Percentiles rank a stretch among this genome's conserved stretches.
Conservation (phyloP, 192 early-diverging fungal species). For the Neocallimastix lanati region DNA sequence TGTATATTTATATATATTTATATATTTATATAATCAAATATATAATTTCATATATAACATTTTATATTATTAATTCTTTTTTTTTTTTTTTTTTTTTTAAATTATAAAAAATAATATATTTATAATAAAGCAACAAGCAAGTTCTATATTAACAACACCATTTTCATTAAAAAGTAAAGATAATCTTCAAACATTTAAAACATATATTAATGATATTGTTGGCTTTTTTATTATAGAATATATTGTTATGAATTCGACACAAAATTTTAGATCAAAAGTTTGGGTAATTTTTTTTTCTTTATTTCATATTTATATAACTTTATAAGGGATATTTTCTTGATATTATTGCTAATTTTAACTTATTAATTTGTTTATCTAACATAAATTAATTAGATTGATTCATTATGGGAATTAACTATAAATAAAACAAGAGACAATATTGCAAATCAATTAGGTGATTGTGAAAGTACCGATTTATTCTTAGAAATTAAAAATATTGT, state of each 20-base stretch:
- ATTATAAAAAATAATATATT: too few relatives aligned
- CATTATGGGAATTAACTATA: slow-evolving; percentile 73
- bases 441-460: slow-evolving; percentile 56
- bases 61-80: too few relatives aligned
- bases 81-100: too few relatives aligned
- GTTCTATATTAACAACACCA: slow-evolving; percentile 55
- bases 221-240: slow-evolving; percentile 96
- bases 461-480: slow-evolving; percentile 61
- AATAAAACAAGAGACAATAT: slow-evolving; percentile 63
- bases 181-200: slow-evolving; percentile 43
- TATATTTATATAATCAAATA: too few relatives aligned
- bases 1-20: too few relatives aligned
- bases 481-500: slow-evolving; percentile 58
- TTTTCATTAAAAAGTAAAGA: slow-evolving; percentile 46
- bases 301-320: too few relatives aligned
- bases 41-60: too few relatives aligned
- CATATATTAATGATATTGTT: slow-evolving; percentile 70
- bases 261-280: slow-evolving; percentile 68
- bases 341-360: not conserved
- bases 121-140: slow-evolving; percentile 58
- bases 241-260: slow-evolving; percentile 66
- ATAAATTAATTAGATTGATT: slow-evolving; percentile 40
- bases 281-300: too few relatives aligned
- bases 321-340: too few relatives aligned
- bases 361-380: not conserved